Percentiles rank a stretch among this genome's conserved stretches.
Conservation (phyloP, 441 rosid species). For the Biscutella auriculata region DNA sequence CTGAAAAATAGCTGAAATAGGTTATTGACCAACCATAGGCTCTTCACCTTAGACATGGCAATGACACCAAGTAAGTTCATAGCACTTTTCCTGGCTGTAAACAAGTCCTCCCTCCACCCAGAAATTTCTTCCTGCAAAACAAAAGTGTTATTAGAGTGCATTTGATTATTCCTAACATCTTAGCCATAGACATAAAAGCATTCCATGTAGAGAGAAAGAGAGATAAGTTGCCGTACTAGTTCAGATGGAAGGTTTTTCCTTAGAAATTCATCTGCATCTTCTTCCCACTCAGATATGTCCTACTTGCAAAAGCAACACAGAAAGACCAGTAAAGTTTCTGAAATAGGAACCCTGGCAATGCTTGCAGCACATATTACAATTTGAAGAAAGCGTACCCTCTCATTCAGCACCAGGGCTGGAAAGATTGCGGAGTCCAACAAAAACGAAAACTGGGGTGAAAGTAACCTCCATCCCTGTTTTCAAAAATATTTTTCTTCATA, state of each 20-base stretch:
- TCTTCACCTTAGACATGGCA: slow-evolving; percentile 65
- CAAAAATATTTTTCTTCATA: slow-evolving; percentile 1
- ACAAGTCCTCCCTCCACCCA: slow-evolving; percentile 87
- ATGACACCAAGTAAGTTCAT: slow-evolving; percentile 73
- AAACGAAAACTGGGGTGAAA: slow-evolving; percentile 67
- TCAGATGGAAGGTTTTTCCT: slow-evolving; percentile 80
- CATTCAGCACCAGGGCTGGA: slow-evolving; percentile 61
- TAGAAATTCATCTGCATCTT: slow-evolving; percentile 76
- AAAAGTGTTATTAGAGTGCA: no score
- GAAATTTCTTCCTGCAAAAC: slow-evolving; percentile 59
- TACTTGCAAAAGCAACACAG: slow-evolving; percentile 21
- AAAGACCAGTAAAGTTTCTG: neutral
- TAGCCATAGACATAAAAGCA: neutral
- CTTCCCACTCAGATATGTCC: slow-evolving; percentile 86
- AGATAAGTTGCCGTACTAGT: slow-evolving; percentile 38
- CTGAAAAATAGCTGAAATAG: slow-evolving; percentile 11
- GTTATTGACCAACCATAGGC: neutral
- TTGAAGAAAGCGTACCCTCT: slow-evolving; percentile 40
- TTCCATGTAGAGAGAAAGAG: slow-evolving; percentile 3
- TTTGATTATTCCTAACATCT: neutral
- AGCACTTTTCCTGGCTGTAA: slow-evolving; percentile 82
- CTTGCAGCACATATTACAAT: slow-evolving; percentile 6
- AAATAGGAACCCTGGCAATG: neutral
- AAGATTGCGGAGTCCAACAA: slow-evolving; percentile 73
- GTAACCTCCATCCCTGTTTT: slow-evolving; percentile 81